Conservation (phyloP, 164 flowering plant species). For the Malania oleifera region DNA sequence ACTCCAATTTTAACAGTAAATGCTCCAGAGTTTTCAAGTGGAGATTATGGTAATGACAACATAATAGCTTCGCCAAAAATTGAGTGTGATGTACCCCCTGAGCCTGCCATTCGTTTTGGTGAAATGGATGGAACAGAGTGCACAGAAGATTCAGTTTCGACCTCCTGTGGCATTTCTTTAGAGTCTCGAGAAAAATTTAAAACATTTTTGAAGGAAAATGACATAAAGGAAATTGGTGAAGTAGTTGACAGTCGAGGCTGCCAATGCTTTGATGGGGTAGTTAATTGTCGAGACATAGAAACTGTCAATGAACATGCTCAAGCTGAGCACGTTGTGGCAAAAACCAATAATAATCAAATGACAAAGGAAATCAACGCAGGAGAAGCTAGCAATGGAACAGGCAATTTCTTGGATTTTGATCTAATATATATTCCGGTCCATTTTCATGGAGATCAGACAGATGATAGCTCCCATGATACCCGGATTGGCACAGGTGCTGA, state of each 20-base stretch:
- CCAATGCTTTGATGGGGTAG: conserved; percentile 6
- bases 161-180: conserved; percentile 2
- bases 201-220: conserved; percentile 4
- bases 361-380: not conserved
- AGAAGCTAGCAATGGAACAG: not conserved
- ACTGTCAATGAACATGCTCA: not conserved
- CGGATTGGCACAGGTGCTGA: not conserved
- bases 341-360: not conserved
- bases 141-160: not conserved
- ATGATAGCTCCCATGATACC: too few relatives aligned
- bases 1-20: conserved; percentile 26
- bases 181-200: conserved; percentile 5
- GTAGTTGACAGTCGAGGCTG: conserved; percentile 2
- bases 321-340: not conserved
- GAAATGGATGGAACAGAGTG: conserved; percentile 14
- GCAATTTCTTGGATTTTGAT: not conserved
- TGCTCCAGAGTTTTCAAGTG: conserved; percentile 38
- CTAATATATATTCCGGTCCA: not conserved
- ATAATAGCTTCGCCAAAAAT: conserved; percentile 6
- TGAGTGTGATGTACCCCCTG: conserved; percentile 6
- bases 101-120: not conserved
- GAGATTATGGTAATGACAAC: conserved; percentile 21
- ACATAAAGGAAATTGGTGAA: conserved; percentile 5
- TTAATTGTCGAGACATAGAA: not conserved
- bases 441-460: too few relatives aligned